Evolutionary conservation across 2,329 filamentous ascomycete species (phyloP).

Genomic region (Trichoderma atroviride): DNA sequence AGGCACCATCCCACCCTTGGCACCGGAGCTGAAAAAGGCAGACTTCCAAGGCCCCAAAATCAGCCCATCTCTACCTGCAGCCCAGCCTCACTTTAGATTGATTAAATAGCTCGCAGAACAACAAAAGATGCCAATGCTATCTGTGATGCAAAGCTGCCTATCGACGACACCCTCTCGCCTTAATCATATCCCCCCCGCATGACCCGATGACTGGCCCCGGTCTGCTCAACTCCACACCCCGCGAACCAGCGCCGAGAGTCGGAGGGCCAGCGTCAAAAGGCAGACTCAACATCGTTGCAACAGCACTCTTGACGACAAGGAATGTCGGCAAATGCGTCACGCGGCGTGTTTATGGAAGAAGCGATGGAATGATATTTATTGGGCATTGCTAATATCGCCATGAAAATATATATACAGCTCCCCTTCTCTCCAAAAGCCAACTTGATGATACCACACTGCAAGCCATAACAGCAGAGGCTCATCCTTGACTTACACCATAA

Average conservation of each 20-base stretch:
- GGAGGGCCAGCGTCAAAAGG: conserved; percentile 5
- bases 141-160: background rate
- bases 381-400: background rate
- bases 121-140: background rate
- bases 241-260: conserved; percentile 18
- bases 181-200: background rate
- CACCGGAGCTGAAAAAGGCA: background rate
- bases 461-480: background rate
- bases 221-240: conserved; percentile 14
- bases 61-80: background rate
- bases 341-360: background rate
- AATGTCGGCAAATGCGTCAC: background rate
- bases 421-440: background rate
- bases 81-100: background rate
- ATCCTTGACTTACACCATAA: background rate
- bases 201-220: background rate
- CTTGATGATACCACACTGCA: background rate
- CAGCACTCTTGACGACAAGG: background rate
- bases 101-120: background rate
- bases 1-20: background rate
- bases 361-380: background rate
- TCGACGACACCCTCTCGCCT: conserved; percentile 4
- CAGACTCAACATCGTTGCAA: background rate
- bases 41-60: background rate
- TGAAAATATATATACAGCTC: background rate